phyloP scores from a whole-genome alignment of 441 rosid genomes.

The Populus hybrid region DNA sequence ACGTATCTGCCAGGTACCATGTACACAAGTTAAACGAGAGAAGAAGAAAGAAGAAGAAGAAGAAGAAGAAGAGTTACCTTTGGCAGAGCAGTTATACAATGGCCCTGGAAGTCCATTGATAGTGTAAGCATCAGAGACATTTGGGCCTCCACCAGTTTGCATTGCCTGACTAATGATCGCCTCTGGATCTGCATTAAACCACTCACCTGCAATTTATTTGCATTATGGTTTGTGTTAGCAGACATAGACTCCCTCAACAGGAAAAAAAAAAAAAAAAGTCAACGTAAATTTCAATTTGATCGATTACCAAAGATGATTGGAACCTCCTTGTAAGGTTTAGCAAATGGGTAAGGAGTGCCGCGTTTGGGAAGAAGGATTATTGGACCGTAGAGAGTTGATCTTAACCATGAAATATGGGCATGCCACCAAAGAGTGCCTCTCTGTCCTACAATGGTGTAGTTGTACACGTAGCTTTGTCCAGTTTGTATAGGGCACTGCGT shows the following conservation, averaged over 20 bases:
- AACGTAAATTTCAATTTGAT: neutral
- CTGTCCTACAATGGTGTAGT: conserved; percentile 48
- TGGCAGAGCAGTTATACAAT: conserved; percentile 49
- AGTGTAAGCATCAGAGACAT: conserved; percentile 58
- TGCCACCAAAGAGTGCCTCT: conserved; percentile 45
- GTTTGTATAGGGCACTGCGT: conserved; percentile 57
- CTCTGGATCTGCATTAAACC: conserved; percentile 60
- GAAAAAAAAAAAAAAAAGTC: too few relatives aligned
- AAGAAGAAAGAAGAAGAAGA: too few relatives aligned
- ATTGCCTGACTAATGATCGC: conserved; percentile 48
- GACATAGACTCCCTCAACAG: neutral
- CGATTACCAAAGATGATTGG: conserved; percentile 47
- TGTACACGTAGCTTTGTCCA: conserved; percentile 46
- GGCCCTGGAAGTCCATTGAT: conserved; percentile 29
- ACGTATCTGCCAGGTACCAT: conserved; percentile 22
- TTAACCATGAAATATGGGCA: conserved; percentile 54
- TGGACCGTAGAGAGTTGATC: conserved; percentile 53
- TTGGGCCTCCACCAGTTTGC: conserved; percentile 53
- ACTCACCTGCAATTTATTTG: conserved; percentile 35
- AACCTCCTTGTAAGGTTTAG: conserved; percentile 47
- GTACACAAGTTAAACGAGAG: neutral
- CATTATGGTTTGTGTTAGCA: neutral
- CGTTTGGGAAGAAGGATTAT: conserved; percentile 41
- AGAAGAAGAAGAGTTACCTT: conserved; percentile 24
- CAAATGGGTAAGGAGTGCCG: conserved; percentile 28